Evolutionary conservation across 2,329 filamentous ascomycete genomes (phyloP).

Genomic region (Penicillium expansum): DNA sequence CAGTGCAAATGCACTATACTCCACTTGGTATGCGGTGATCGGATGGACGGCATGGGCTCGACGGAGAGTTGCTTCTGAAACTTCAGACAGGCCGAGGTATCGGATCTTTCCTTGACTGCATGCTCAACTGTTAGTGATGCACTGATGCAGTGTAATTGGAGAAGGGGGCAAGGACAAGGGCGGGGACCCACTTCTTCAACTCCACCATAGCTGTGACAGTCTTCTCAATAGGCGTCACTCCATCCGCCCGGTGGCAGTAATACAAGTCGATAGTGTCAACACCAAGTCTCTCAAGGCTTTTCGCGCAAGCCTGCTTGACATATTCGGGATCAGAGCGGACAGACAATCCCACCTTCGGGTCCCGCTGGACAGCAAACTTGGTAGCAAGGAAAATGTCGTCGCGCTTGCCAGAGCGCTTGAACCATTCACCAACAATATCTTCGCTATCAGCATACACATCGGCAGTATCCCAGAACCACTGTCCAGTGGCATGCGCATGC

Average conservation of each 20-base stretch:
- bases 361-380: conserved; percentile 35
- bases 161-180: too few species aligned
- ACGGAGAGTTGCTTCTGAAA: conserved; percentile 46
- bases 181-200: conserved; percentile 44
- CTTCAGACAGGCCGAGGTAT: conserved; percentile 49
- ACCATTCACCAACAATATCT: conserved; percentile 39
- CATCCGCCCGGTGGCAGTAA: conserved; percentile 46
- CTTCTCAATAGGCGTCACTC: conserved; percentile 45
- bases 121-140: not conserved
- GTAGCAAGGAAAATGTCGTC: conserved; percentile 44
- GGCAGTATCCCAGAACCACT: conserved; percentile 35
- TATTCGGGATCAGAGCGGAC: conserved; percentile 40
- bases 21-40: conserved; percentile 51
- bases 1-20: conserved; percentile 51
- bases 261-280: conserved; percentile 44
- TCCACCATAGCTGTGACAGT: conserved; percentile 45
- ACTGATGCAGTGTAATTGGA: not conserved
- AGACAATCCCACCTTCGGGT: conserved; percentile 5
- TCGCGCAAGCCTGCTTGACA: conserved; percentile 35
- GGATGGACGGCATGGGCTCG: conserved; percentile 50
- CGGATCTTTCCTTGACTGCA: conserved; percentile 48
- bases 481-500: conserved; percentile 31
- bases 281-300: conserved; percentile 37
- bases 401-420: conserved; percentile 39
- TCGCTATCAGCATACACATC: conserved; percentile 35